Conservation (phyloP, 441 rosid species). For the Euphorbia schlechtendalii region DNA sequence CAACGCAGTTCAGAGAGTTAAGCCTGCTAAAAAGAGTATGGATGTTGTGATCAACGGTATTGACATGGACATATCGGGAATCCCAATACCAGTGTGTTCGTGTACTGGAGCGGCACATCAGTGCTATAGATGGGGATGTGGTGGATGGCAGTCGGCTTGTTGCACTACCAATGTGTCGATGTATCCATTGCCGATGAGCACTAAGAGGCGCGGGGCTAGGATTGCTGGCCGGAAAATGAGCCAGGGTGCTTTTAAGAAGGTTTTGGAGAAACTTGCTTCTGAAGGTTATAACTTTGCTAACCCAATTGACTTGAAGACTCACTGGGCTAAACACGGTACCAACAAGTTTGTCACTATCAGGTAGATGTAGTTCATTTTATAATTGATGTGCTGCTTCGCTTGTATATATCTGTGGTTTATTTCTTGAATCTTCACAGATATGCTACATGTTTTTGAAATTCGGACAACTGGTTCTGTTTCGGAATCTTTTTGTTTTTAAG, state of each 20-base stretch:
- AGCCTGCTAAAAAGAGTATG: constrained; percentile 72
- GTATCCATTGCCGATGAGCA: constrained; percentile 90
- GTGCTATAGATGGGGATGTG: constrained; percentile 94
- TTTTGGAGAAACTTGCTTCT: constrained; percentile 67
- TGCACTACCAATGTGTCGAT: constrained; percentile 83
- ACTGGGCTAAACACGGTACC: constrained; percentile 98
- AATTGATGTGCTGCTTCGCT: constrained; percentile 31
- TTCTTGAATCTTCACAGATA: constrained; percentile 33
- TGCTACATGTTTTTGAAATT: constrained; percentile 33
- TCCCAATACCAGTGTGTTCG: constrained; percentile 87
- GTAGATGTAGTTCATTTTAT: constrained; percentile 35
- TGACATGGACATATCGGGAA: constrained; percentile 71
- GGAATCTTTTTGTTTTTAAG: constrained; percentile 17
- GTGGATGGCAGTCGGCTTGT: constrained; percentile 97
- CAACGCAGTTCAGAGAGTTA: constrained; percentile 39
- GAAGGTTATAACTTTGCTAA: constrained; percentile 67
- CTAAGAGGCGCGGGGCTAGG: constrained; percentile 81
- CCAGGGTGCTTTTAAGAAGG: constrained; percentile 92
- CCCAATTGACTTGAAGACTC: constrained; percentile 80
- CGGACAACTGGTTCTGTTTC: constrained; percentile 17
- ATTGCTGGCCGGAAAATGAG: constrained; percentile 98
- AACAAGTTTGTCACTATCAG: constrained; percentile 98
- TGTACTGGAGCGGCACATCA: constrained; percentile 83
- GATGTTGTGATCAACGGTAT: constrained; percentile 82
- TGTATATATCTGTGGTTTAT: constrained; percentile 38